Conservation (phyloP, 1,284 basidiomycete species). For the Coniferiporia sulphurascens region DNA sequence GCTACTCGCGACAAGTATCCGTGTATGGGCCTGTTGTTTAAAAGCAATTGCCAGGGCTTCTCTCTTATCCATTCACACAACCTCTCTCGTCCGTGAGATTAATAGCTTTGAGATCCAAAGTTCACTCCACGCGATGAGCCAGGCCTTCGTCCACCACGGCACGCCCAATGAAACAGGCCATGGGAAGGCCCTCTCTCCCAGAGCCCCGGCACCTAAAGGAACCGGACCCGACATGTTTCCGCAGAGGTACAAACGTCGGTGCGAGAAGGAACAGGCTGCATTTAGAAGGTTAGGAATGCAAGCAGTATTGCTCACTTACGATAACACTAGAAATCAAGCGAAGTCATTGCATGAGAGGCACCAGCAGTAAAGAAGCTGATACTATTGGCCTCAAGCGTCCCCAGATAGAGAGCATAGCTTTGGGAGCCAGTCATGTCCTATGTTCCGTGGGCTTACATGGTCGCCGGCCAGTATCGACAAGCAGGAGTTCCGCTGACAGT, state of each 20-base stretch:
- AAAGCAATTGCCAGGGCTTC: slow-evolving; percentile 10
- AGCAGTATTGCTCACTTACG: background rate
- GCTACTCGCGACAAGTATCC: slow-evolving; percentile 4
- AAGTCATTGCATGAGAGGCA: background rate
- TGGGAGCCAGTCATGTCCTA: background rate
- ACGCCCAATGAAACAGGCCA: slow-evolving; percentile 10
- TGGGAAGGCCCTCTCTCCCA: slow-evolving; percentile 11
- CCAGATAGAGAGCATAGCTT: too few species aligned
- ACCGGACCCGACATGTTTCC: slow-evolving; percentile 9
- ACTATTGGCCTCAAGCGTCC: too few species aligned
- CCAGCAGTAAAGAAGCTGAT: too few species aligned
- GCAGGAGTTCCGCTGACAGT: slow-evolving; percentile 4
- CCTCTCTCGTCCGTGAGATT: slow-evolving; percentile 15
- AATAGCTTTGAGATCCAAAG: slow-evolving; percentile 7
- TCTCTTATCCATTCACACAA: slow-evolving; percentile 18
- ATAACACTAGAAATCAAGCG: background rate
- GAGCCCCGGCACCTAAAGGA: slow-evolving; percentile 14
- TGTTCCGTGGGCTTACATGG: background rate
- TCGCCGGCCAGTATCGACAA: background rate
- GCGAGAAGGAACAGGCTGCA: background rate
- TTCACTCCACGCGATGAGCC: slow-evolving; percentile 9
- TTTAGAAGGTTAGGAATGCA: background rate
- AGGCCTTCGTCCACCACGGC: slow-evolving; percentile 5
- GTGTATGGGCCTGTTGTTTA: background rate
- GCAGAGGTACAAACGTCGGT: background rate